Conservation (phyloP, 371 early-diverging fungal genomes). For the Mortierella polycephala region DNA sequence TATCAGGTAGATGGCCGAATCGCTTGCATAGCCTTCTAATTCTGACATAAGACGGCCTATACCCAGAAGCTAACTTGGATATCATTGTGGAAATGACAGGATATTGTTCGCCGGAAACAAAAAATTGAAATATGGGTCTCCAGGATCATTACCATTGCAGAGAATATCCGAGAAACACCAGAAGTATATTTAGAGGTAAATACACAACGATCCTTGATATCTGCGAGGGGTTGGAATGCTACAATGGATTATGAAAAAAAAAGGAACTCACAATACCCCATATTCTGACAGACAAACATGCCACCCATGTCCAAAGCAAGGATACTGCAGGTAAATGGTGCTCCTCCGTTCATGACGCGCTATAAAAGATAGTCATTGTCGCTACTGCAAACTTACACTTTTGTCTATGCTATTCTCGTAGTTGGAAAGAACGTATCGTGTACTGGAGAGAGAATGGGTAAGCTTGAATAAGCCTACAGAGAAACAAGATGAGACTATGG, state of each 20-base stretch:
- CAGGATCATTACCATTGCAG: conserved; percentile 45
- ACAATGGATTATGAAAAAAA: neutral
- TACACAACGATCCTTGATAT: neutral
- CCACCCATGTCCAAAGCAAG: conserved; percentile 49
- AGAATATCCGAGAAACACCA: conserved; percentile 42
- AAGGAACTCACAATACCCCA: neutral
- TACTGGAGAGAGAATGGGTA: conserved; percentile 52
- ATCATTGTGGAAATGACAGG: conserved; percentile 8
- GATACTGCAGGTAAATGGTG: conserved; percentile 29
- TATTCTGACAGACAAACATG: conserved; percentile 23
- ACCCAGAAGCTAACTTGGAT: neutral
- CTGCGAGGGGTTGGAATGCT: neutral
- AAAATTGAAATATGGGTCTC: conserved; percentile 39
- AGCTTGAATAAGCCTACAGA: neutral
- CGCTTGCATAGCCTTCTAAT: neutral
- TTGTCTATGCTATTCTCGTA: conserved; percentile 1
- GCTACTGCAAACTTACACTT: neutral
- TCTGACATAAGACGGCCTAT: neutral
- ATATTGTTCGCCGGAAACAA: conserved; percentile 39
- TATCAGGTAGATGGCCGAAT: conserved; percentile 20
- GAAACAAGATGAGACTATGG: neutral
- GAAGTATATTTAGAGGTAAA: conserved; percentile 34
- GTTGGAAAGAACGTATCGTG: conserved; percentile 35
- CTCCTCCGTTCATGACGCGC: neutral
- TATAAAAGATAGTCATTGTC: no score